phyloP scores from a whole-genome alignment of 2,329 filamentous ascomycete species.

The Akanthomyces lecanii region DNA sequence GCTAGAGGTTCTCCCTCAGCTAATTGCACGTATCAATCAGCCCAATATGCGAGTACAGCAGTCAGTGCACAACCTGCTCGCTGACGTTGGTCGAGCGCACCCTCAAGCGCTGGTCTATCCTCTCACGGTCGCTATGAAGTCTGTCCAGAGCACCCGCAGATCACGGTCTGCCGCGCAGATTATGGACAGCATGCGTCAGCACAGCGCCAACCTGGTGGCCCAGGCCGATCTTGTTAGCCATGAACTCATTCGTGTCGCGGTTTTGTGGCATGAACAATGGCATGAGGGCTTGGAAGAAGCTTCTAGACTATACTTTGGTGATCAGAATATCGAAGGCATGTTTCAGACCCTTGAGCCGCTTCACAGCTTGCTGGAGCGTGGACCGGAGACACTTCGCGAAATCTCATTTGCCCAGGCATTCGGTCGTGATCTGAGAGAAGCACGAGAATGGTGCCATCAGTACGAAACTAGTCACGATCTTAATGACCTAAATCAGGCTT shows the following conservation, averaged over 20 bases:
- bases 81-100: conserved; percentile 88
- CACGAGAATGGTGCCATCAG: conserved; percentile 90
- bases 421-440: conserved; percentile 89
- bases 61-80: conserved; percentile 86
- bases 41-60: conserved; percentile 83
- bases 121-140: conserved; percentile 97
- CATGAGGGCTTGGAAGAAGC: conserved; percentile 97
- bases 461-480: conserved; percentile 86
- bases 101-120: conserved; percentile 96
- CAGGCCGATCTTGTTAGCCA: conserved; percentile 94
- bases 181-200: conserved; percentile 97
- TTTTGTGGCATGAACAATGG: conserved; percentile 98
- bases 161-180: conserved; percentile 87
- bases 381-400: conserved; percentile 88
- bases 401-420: conserved; percentile 98
- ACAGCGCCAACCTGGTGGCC: conserved; percentile 87
- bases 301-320: conserved; percentile 92
- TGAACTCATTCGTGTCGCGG: conserved; percentile 93
- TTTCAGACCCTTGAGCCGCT: conserved; percentile 84
- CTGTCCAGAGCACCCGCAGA: conserved; percentile 71
- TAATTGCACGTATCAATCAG: conserved; percentile 97
- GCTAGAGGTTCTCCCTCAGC: conserved; percentile 95
- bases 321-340: conserved; percentile 97
- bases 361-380: conserved; percentile 84
- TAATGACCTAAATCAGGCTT: conserved; percentile 94